These are phyloP conservation scores for Paraleonurus japonicus DNA, from an alignment of 257 asterid species.

Conservation along the genomic window DNA sequence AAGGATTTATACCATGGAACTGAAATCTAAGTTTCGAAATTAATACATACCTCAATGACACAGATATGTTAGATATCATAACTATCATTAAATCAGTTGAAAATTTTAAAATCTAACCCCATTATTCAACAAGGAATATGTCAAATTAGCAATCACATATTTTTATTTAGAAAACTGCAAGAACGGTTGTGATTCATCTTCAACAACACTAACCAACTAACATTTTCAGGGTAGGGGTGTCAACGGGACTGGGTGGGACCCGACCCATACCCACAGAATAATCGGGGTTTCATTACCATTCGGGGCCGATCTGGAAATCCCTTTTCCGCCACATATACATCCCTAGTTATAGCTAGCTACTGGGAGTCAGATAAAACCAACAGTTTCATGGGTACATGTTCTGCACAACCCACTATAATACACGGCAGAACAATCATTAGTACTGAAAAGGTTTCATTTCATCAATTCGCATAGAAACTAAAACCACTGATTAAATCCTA, in stretches of 20 bases:
- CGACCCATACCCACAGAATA: too few relatives aligned
- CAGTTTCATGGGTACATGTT: conserved; percentile 12
- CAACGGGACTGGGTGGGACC: too few relatives aligned
- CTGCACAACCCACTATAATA: background rate
- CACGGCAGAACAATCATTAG: background rate
- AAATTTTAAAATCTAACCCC: background rate
- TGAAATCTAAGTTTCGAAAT: background rate
- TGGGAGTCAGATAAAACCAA: background rate
- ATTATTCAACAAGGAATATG: background rate
- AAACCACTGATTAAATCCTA: background rate
- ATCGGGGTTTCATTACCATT: too few relatives aligned
- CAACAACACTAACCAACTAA: background rate
- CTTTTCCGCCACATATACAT: background rate
- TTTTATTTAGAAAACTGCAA: background rate
- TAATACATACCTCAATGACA: background rate
- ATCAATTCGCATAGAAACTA: background rate
- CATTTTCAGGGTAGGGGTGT: too few relatives aligned
- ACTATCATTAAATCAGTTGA: background rate
- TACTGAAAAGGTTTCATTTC: background rate
- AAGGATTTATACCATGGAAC: background rate
- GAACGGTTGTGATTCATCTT: background rate
- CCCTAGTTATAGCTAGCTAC: background rate
- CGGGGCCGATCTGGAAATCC: background rate
- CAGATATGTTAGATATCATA: background rate
- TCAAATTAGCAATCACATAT: background rate